These are phyloP conservation scores for Picocystis sp. DNA, from an alignment of 163 green algal species.

Conservation along the genomic window DNA sequence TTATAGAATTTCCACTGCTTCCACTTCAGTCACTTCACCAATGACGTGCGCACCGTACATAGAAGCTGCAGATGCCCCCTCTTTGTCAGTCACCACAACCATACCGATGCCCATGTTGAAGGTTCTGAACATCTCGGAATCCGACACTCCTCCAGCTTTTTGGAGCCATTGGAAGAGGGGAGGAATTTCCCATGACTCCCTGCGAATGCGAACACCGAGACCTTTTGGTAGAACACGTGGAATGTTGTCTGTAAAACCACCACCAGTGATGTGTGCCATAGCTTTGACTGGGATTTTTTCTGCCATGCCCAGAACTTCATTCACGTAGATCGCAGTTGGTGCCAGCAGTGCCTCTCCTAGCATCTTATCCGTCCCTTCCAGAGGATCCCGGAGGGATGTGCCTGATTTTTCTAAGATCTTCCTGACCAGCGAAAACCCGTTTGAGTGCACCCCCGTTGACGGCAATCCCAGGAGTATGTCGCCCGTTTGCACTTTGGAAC, in stretches of 20 bases:
- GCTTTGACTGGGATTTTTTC: slow-evolving; percentile 37
- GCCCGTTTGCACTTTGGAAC: slow-evolving; percentile 30
- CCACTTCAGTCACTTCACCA: too few species aligned
- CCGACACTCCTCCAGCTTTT: slow-evolving; percentile 17
- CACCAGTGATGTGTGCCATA: slow-evolving; percentile 90
- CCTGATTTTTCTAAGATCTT: slow-evolving; percentile 47
- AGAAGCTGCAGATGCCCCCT: slow-evolving; percentile 4
- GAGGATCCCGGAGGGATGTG: slow-evolving; percentile 33
- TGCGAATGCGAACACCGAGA: slow-evolving; percentile 48
- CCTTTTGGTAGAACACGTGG: slow-evolving; percentile 79
- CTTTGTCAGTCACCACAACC: slow-evolving; percentile 52
- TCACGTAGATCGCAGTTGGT: slow-evolving; percentile 83
- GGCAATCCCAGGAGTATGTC: slow-evolving; percentile 72
- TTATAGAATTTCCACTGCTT: too few species aligned
- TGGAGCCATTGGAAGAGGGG: slow-evolving; percentile 73
- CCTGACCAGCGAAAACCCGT: slow-evolving; percentile 89
- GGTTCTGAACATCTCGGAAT: slow-evolving; percentile 87
- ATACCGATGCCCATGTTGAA: slow-evolving; percentile 98
- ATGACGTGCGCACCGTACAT: too few species aligned
- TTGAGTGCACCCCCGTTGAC: slow-evolving; percentile 81
- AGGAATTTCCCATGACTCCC: slow-evolving; percentile 39
- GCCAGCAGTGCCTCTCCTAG: slow-evolving; percentile 60
- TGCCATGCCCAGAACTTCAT: slow-evolving; percentile 31
- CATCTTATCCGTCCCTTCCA: slow-evolving; percentile 38
- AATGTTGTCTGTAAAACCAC: slow-evolving; percentile 93